Base-by-base conservation (phyloP, 2,329 filamentous ascomycete species). In the Annulohypoxylon truncatum region DNA sequence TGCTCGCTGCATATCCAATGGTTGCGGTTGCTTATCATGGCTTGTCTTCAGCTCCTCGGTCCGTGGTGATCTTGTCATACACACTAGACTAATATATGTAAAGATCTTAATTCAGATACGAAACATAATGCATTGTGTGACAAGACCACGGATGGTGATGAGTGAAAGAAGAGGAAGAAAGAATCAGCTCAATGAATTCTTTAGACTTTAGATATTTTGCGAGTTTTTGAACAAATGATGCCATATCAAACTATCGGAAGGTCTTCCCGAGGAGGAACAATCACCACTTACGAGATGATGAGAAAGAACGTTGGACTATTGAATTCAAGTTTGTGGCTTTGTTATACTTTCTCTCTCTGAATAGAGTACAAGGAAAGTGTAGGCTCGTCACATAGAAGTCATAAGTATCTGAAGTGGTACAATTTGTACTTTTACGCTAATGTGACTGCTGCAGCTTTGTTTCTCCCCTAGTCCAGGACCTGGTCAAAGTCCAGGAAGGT, bases 401-500 rank as follows among this genome's bases (percentile, higher is more conserved):
- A 3, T 4, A 56, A 18, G 63, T 61, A 61, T 52, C 35, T 29
- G 33, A 42, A 35, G 35, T 54, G 24, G 58, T 47, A 53, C 40
- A 20, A 53, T 47, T 58, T 53, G 52, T 66, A 61, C 29, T 18
- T 7, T 50, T 8, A 15, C 42, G 53, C 51, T 42, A 61, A 42
- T n/a, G 52, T 47, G 50, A 28, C 24, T 31, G 51, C 46, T 47
- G 62, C 52, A 61, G 26, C 62, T 61, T 61, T 61, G 56, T 60
- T 50, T 67, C 54, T 50, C 26, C 48, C 65, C 52, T n/a, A 18
- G 24, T 10, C 47, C 52, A 54, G 35, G 35, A 18, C 42, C 42
- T n/a, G 64, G 56, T 58, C 8, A 40, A 22, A 58, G 62, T 56
- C 62, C 46, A 62, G 61, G 42, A 51, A 66, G 61, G 66, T 28